Conservation (phyloP, 2,329 filamentous ascomycete genomes). For the Sporothrix schenckii region DNA sequence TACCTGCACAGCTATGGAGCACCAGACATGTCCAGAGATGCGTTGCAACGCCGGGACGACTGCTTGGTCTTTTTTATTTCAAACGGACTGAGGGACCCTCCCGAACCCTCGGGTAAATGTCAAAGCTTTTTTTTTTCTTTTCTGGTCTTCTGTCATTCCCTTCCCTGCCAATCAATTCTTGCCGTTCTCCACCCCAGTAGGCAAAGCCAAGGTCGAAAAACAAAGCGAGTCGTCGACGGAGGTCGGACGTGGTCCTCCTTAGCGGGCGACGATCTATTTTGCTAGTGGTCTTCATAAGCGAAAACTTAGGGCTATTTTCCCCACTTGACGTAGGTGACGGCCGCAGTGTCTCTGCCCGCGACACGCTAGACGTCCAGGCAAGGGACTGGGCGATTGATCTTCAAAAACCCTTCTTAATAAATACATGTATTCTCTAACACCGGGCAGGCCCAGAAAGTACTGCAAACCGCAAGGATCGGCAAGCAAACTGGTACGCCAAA, state of each 20-base stretch:
- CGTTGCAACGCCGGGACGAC: not conserved
- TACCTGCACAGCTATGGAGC: not conserved
- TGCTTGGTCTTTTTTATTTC: too few relatives aligned
- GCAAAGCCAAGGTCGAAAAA: not conserved
- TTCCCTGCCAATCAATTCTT: not conserved
- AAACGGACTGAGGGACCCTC: not conserved
- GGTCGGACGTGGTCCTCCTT: conserved; percentile 12
- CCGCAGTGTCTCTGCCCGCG: conserved; percentile 2
- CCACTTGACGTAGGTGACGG: not conserved
- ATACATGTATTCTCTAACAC: conserved; percentile 14
- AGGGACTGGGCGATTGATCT: not conserved
- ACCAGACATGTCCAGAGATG: not conserved
- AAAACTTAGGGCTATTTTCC: too few relatives aligned
- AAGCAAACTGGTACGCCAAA: not conserved
- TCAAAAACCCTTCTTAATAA: not conserved
- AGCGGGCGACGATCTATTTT: conserved; percentile 1
- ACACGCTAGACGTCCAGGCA: conserved; percentile 5
- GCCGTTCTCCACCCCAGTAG: conserved; percentile 1
- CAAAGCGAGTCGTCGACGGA: not conserved
- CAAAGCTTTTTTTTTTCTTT: conserved; percentile 10
- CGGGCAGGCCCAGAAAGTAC: conserved; percentile 7
- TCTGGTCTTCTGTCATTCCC: not conserved
- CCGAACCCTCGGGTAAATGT: conserved; percentile 21
- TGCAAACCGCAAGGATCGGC: conserved; percentile 6
- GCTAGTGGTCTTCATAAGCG: too few relatives aligned